Evolutionary conservation across 1,284 basidiomycete species (phyloP), one percentile per base, ranked within the genome.

Genomic region (Ustilago esculenta): DNA sequence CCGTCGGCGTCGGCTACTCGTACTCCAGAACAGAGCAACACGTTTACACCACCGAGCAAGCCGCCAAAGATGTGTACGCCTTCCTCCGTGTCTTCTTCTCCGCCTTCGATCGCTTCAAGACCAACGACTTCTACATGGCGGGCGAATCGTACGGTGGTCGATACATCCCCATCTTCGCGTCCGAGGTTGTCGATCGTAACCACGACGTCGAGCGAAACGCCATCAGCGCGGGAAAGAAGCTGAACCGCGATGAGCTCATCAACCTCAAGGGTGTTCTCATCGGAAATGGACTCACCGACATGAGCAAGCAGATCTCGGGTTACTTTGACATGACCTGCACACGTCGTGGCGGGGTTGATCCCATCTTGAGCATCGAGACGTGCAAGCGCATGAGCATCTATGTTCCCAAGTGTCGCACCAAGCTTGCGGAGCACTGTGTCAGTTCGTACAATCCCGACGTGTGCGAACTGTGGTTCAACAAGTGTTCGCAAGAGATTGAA

Each of bases 241-340:
- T 55, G 3, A 89, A 90, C 0, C 45, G 34, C 37, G 57, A 65
- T 11, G 44, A 73, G 40, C 34, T 79, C 12, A 87, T 94, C 73
- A 93, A 94, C 77, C 84, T 94, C 6, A 86, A 87, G 43, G 90
- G 89, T 15, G 84, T 91, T 30, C 87, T 93, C 84, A 92, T 94
- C 47, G 92, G 92, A 85, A 84, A 83, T 63, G 85, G 85, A 7
- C 77, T 85, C 32, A 86, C 85, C 0, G 84, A 85, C 50, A 48
- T 61, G 15, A 45, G 47, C 21, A 57, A 64, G 43, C 75, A 76
- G 54, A 60, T 64, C 21, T 50, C 58, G 23, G 57, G 54, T 17
- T 74, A 76, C 50, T 79, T 64, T 37, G 75, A 78, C 53, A 71
- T 77, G 63, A 66, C 70, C 12, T 78, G 76, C 71, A 76, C 74